Conservation (phyloP, 306 rosid genomes). For the Vigna radiata region DNA sequence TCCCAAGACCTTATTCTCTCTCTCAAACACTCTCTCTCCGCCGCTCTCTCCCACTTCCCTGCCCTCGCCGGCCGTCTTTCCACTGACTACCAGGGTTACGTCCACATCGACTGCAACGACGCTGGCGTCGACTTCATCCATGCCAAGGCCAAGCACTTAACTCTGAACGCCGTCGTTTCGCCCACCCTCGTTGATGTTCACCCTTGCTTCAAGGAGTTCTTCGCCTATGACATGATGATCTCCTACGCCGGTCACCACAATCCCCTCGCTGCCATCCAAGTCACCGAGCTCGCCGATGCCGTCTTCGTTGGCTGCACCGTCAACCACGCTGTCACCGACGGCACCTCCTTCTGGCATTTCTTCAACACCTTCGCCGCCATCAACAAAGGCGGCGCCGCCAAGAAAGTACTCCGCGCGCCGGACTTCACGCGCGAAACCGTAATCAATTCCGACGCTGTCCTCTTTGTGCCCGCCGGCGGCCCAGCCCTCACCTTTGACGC, state of each 20-base stretch:
- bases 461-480: slow-evolving; percentile 65
- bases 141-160: slow-evolving; percentile 71
- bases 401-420: slow-evolving; percentile 57
- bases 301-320: slow-evolving; percentile 74
- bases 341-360: slow-evolving; percentile 93
- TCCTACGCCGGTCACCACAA: slow-evolving; percentile 70
- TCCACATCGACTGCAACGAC: slow-evolving; percentile 71
- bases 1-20: slow-evolving; percentile 57
- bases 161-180: slow-evolving; percentile 35
- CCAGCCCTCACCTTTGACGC: slow-evolving; percentile 66
- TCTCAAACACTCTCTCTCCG: slow-evolving; percentile 69
- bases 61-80: slow-evolving; percentile 79
- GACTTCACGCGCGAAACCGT: slow-evolving; percentile 63
- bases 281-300: slow-evolving; percentile 80
- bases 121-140: slow-evolving; percentile 76
- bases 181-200: slow-evolving; percentile 58
- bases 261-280: slow-evolving; percentile 78
- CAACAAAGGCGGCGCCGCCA: slow-evolving; percentile 37
- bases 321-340: slow-evolving; percentile 81
- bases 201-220: slow-evolving; percentile 69
- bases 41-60: slow-evolving; percentile 70
- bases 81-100: slow-evolving; percentile 62
- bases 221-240: slow-evolving; percentile 64
- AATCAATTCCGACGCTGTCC: slow-evolving; percentile 70
- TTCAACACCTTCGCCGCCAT: slow-evolving; percentile 87